These are phyloP conservation scores for Gentiana straminea DNA, from an alignment of 257 asterid species.

Conservation along the genomic window DNA sequence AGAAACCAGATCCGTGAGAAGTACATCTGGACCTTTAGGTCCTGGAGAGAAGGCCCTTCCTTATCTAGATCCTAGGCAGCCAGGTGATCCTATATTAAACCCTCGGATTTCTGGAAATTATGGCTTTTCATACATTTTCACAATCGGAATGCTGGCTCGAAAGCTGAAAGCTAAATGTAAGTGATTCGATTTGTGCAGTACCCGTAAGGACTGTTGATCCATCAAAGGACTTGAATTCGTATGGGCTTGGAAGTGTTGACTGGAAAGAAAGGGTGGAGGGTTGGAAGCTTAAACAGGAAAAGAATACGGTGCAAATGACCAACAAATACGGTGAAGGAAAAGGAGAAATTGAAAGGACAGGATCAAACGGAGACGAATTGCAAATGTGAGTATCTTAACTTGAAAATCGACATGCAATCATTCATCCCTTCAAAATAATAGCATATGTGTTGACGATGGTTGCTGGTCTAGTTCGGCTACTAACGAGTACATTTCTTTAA, in stretches of 20 bases:
- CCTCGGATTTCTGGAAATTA: background rate
- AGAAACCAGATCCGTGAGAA: constrained; percentile 77
- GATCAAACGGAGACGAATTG: constrained; percentile 67
- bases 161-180: constrained; percentile 4
- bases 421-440: too few relatives aligned
- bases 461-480: too few relatives aligned
- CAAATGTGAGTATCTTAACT: constrained; percentile 48
- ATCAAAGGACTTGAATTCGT: constrained; percentile 72
- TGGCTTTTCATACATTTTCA: too few relatives aligned
- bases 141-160: background rate
- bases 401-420: background rate
- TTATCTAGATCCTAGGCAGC: constrained; percentile 87
- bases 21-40: constrained; percentile 94
- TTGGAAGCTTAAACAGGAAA: constrained; percentile 71
- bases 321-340: constrained; percentile 51
- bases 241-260: constrained; percentile 82
- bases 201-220: constrained; percentile 90
- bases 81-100: constrained; percentile 33
- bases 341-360: constrained; percentile 69
- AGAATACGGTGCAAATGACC: constrained; percentile 43
- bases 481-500: too few relatives aligned
- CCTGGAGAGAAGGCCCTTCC: constrained; percentile 82
- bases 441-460: too few relatives aligned
- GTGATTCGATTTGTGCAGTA: constrained; percentile 31
- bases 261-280: constrained; percentile 91